phyloP scores from a whole-genome alignment of 768 basidiomycete genomes.

The Tylopilus subfusipes region DNA sequence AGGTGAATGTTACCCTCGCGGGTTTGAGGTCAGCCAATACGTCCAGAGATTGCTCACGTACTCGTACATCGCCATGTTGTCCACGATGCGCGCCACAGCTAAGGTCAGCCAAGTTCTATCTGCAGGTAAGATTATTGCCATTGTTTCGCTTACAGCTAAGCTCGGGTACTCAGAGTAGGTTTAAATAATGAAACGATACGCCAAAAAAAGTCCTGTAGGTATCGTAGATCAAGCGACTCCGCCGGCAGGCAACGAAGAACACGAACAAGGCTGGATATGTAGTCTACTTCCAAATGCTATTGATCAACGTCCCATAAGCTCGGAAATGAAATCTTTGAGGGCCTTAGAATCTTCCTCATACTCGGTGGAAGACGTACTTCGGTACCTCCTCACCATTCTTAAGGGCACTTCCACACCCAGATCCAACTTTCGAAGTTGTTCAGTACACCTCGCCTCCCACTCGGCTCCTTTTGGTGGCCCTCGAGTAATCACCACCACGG shows the following conservation, averaged over 20 bases:
- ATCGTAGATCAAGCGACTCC: neutral
- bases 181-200: neutral
- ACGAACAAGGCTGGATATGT: neutral
- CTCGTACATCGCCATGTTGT: neutral
- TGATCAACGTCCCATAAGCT: neutral
- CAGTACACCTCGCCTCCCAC: conserved; percentile 15
- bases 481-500: conserved; percentile 20
- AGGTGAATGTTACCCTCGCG: neutral
- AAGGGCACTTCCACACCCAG: conserved; percentile 9
- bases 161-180: neutral
- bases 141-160: too few relatives aligned
- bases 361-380: neutral
- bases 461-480: neutral
- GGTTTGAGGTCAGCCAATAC: neutral
- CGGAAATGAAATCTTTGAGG: conserved; percentile 14
- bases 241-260: neutral
- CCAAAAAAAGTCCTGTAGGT: neutral
- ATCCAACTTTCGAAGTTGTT: conserved; percentile 10
- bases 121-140: too few relatives aligned
- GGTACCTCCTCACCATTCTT: conserved; percentile 12
- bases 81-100: too few relatives aligned
- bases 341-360: conserved; percentile 17
- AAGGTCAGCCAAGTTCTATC: neutral
- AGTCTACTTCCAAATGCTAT: neutral
- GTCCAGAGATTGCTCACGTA: too few relatives aligned